A percentile compares a stretch with the other conserved stretches of the same genome.
These are phyloP conservation scores for Alloascoidea africana DNA, from an alignment of 805 yeast genomes.

Conservation along the genomic window DNA sequence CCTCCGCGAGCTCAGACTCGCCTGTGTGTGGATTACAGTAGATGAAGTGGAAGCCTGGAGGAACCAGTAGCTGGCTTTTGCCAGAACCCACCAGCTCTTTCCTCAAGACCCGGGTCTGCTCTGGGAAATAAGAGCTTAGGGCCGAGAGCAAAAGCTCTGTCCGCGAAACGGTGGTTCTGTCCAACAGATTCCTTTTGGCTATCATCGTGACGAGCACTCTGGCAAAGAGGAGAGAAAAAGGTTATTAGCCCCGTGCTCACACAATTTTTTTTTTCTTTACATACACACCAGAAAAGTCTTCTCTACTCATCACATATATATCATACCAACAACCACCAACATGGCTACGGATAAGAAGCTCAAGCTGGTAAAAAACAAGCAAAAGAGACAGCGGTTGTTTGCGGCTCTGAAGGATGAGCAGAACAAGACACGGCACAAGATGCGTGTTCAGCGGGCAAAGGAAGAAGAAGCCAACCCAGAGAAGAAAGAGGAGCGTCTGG, in stretches of 20 bases:
- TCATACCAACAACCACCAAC: too few species aligned
- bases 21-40: constrained; percentile 46
- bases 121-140: too few species aligned
- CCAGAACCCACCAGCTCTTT: too few species aligned
- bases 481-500: constrained; percentile 62
- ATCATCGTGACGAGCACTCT: constrained; percentile 1
- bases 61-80: too few species aligned
- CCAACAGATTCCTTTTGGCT: constrained; percentile 1
- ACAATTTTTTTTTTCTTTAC: too few species aligned
- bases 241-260: too few species aligned
- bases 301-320: too few species aligned
- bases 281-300: too few species aligned
- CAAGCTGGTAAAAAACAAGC: constrained; percentile 60
- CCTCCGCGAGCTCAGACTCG: constrained; percentile 35
- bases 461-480: constrained; percentile 79
- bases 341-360: constrained; percentile 19
- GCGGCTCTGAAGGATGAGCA: constrained; percentile 61
- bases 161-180: too few species aligned
- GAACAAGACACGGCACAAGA: constrained; percentile 62
- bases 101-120: too few species aligned
- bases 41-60: constrained; percentile 47
- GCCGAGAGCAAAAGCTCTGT: too few species aligned
- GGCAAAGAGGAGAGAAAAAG: too few species aligned
- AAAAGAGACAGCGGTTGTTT: constrained; percentile 63
- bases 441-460: constrained; percentile 71